Conservation (phyloP, 257 asterid genomes). For the Nicotiana otophora region DNA sequence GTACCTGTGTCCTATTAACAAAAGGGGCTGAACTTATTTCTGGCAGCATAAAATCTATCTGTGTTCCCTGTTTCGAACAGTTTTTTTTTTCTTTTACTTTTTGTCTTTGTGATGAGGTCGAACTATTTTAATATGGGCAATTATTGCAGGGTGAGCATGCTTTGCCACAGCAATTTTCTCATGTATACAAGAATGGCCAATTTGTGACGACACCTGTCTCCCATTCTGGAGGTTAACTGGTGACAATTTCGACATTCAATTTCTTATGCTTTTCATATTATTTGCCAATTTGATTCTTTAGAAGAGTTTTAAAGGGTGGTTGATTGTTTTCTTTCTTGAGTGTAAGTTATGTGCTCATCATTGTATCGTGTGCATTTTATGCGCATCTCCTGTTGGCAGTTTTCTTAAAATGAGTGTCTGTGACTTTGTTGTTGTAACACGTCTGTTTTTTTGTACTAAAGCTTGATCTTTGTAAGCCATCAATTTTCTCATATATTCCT, state of each 20-base stretch:
- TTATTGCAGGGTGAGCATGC: conserved; percentile 73
- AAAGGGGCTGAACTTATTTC: neutral
- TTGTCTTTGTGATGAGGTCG: neutral
- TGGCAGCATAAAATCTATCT: neutral
- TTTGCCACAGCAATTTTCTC: conserved; percentile 83
- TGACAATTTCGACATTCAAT: neutral
- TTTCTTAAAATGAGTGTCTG: neutral
- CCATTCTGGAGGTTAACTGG: conserved; percentile 63
- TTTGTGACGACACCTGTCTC: conserved; percentile 81
- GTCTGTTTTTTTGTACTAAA: neutral
- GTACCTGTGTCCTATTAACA: neutral
- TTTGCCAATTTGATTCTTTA: neutral
- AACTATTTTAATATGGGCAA: neutral
- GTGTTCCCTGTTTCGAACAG: neutral
- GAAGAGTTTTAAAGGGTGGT: neutral
- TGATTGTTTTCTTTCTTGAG: neutral
- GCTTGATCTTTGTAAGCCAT: neutral
- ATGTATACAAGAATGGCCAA: conserved; percentile 68
- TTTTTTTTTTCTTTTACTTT: neutral
- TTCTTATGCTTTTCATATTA: neutral
- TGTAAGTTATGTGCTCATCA: neutral
- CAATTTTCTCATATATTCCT: neutral
- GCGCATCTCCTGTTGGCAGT: neutral
- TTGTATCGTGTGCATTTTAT: neutral
- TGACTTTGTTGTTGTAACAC: neutral